Conservation (phyloP, 2,329 filamentous ascomycete genomes). For the Fusarium stilboides region DNA sequence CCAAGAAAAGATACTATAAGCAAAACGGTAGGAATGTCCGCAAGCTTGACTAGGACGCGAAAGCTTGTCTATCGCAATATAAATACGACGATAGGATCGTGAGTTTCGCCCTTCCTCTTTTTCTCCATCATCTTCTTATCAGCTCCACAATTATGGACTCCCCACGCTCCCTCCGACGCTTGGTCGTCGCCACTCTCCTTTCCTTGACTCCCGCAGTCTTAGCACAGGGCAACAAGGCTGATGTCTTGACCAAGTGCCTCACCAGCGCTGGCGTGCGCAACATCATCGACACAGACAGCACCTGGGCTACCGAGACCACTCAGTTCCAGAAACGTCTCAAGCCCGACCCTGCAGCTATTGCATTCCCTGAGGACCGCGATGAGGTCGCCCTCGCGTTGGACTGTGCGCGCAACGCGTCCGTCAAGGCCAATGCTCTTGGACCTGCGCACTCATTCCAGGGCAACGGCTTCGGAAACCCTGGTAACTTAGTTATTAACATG, state of each 20-base stretch:
- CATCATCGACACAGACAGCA: conserved; percentile 39
- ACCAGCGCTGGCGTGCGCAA: conserved; percentile 37
- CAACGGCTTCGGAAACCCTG: conserved; percentile 41
- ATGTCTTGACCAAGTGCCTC: conserved; percentile 32
- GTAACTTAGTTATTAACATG: conserved; percentile 48
- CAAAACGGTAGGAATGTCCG: too few species aligned
- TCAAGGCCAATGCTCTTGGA: conserved; percentile 44
- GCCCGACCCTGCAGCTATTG: conserved; percentile 42
- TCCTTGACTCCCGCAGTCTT: not conserved
- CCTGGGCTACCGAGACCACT: conserved; percentile 33
- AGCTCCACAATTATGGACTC: conserved; percentile 7
- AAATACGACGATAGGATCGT: conserved; percentile 4
- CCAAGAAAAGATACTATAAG: not conserved
- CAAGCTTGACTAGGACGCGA: not conserved
- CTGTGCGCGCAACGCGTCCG: conserved; percentile 45
- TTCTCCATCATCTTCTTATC: not conserved
- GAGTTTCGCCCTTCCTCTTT: too few species aligned
- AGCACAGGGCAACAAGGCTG: conserved; percentile 20
- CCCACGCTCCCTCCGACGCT: conserved; percentile 15
- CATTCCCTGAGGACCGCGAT: conserved; percentile 40
- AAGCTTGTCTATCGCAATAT: not conserved
- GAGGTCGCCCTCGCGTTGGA: conserved; percentile 42
- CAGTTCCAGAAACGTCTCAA: conserved; percentile 45
- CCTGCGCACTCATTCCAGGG: conserved; percentile 46
- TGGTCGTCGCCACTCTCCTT: conserved; percentile 16